Conservation (phyloP, 257 asterid genomes). For the Primulina eburnea region DNA sequence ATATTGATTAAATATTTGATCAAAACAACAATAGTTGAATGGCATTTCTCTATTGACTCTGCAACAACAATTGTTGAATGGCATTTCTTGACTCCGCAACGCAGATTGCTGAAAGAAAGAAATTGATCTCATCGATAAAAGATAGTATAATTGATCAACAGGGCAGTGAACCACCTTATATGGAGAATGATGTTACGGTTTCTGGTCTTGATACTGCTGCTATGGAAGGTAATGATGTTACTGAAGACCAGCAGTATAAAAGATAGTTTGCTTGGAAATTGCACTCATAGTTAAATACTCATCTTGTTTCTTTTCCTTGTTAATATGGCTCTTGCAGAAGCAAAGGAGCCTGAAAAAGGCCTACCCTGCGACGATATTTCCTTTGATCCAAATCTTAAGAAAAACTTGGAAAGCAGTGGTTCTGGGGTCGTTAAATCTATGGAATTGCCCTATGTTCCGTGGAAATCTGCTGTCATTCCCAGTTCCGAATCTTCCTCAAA, state of each 20-base stretch:
- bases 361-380: slow-evolving; percentile 25
- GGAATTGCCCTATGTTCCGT: slow-evolving; percentile 34
- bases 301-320: slow-evolving; percentile 24
- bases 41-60: not conserved
- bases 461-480: slow-evolving; percentile 31
- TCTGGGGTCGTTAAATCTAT: slow-evolving; percentile 28
- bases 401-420: slow-evolving; percentile 24
- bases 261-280: slow-evolving; percentile 7
- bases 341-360: slow-evolving; percentile 37
- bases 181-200: slow-evolving; percentile 29
- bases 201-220: slow-evolving; percentile 37
- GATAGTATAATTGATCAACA: slow-evolving; percentile 50
- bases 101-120: slow-evolving; percentile 88
- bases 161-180: slow-evolving; percentile 26
- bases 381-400: slow-evolving; percentile 25
- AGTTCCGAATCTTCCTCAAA: slow-evolving; percentile 27
- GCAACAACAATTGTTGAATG: slow-evolving; percentile 10
- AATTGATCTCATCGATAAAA: slow-evolving; percentile 69
- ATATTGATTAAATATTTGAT: not conserved
- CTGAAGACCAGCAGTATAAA: slow-evolving; percentile 21
- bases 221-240: slow-evolving; percentile 28
- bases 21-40: not conserved
- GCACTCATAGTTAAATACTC: slow-evolving; percentile 25
- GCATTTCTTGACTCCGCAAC: slow-evolving; percentile 11
- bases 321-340: slow-evolving; percentile 33